Base-by-base conservation (phyloP, 495 filamentous ascomycete species). In the Podospora fimiseda region DNA sequence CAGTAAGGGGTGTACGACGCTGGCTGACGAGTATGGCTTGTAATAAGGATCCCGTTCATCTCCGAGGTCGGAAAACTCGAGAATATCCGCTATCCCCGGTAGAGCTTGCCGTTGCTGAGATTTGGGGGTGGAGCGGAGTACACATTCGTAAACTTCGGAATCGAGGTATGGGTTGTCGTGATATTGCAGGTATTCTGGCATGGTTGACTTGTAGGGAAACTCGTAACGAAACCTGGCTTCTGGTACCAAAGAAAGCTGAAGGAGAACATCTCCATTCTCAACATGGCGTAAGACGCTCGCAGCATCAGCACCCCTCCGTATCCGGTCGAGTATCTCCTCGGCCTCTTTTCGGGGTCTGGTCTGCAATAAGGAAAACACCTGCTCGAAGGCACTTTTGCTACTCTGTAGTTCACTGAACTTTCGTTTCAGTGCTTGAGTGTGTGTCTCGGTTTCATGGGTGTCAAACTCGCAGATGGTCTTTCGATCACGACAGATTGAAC, bases 381-480 rank as follows among this genome's bases (percentile, higher is more conserved):
- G 60, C 53, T 72, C 62, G 44, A 62, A 67, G 0, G 65, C 55
- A 9, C 64, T 63, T 16, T 63, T 66, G 13, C 61, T 64, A 43
- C 38, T 50, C 46, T 68, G 66, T 18, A 72, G 48, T 50, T 72
- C 70, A 45, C 43, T 58, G 50, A 61, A 67, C 55, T 70, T 74
- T 30, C 71, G 63, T 56, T 71, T 74, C 16, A 71, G 53, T 7
- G 70, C 71, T 43, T 72, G 70, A 1, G 70, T 62, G 36, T 71
- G 65, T 14, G 70, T 72, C 48, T 74, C 71, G 16, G 63, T 46
- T 6, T 59, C 64, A 19, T 61, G 61, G 14, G 71, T 71, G 48
- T 71, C 65, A 48, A 65, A 74, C 53, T 62, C 61, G 49, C 71
- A 74, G 4, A 62, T 61, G 14, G 63, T 66, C 13, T 50, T 58